Base-by-base conservation (phyloP, 2,329 filamentous ascomycete species). In the Aspergillus terreus region DNA sequence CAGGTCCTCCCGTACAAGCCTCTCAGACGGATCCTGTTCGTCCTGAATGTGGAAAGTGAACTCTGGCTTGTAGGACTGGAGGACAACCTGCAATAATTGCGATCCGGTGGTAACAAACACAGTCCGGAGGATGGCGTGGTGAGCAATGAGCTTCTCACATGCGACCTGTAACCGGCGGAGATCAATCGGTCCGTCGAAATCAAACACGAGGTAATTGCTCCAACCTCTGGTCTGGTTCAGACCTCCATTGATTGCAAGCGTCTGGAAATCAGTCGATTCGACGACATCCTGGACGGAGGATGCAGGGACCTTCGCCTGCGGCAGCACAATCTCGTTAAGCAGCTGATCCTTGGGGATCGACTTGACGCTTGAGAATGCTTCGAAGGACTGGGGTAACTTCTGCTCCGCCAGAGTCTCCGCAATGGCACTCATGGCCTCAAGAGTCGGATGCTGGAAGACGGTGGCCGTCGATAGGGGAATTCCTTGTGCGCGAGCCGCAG, bases 51-150 rank as follows among this genome's bases (percentile, higher is more conserved):
- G 45, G 25, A 49, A 19, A 12, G 43, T 48, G 45, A 38, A 53
- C 19, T 45, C 46, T 17, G 46, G 48, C 4, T 17, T 19, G 6
- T 43, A 27, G 3, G 47, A 27, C 2, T 68, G 42, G 63, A 66
- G 17, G 64, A 69, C 3, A 73, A 81, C 45, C 68, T 76, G 21
- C 63, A 63, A 49, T 74, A 76, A 7, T 69, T 67, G 23, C 76
- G 69, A 19, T 77, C 66, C 51, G 72, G 73, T 2, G 0, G 71
- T 64, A 2, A 78, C 70, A 49, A 84, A 84, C 0, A 77, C 75
- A 0, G 82, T 82, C 19, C 81, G 77, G 6, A 85, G 70, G 25
- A 81, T 78, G 69, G 75, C 63, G 79, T 59, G 55, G 4, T 52
- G 41, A 2, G 44, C 36, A 10, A 59, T 43, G 10, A 59, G 38